Conservation (phyloP, 1,284 basidiomycete genomes). For the Inonotus hispidus region DNA sequence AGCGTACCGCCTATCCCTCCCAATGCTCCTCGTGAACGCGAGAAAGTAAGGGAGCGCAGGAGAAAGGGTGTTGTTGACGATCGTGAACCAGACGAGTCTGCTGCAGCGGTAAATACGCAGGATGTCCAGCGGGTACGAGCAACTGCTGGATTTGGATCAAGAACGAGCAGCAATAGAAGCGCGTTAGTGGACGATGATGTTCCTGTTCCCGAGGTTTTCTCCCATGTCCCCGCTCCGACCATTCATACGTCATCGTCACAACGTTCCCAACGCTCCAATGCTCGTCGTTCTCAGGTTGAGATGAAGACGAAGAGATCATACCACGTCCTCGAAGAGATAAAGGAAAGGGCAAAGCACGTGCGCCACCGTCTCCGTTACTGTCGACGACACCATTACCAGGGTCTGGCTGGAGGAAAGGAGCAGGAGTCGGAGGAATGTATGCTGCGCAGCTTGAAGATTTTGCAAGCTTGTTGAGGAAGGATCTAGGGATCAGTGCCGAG, state of each 20-base stretch:
- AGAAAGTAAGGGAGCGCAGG: background rate
- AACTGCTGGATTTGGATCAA: background rate
- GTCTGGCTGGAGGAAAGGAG: background rate
- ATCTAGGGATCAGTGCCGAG: slow-evolving; percentile 15
- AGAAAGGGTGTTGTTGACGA: slow-evolving; percentile 14
- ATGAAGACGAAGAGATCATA: background rate
- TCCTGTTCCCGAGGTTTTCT: slow-evolving; percentile 6
- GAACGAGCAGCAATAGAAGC: slow-evolving; percentile 6
- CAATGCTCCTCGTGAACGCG: background rate
- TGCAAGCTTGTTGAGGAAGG: slow-evolving; percentile 14
- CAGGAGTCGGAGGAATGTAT: slow-evolving; percentile 8
- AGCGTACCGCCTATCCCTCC: background rate
- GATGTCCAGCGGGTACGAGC: background rate
- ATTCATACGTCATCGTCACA: background rate
- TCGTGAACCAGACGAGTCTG: slow-evolving; percentile 12
- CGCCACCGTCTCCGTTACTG: slow-evolving; percentile 7
- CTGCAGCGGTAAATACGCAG: background rate
- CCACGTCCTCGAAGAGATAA: slow-evolving; percentile 6
- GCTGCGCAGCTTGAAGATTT: slow-evolving; percentile 14
- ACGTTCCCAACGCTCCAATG: background rate
- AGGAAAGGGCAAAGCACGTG: slow-evolving; percentile 16
- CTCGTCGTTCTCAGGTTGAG: background rate
- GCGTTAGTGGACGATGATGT: slow-evolving; percentile 14
- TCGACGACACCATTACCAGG: background rate
- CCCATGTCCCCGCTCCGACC: background rate